These are phyloP conservation scores for Suillus occidentalis DNA, from an alignment of 768 basidiomycete genomes.

Conservation along the genomic window DNA sequence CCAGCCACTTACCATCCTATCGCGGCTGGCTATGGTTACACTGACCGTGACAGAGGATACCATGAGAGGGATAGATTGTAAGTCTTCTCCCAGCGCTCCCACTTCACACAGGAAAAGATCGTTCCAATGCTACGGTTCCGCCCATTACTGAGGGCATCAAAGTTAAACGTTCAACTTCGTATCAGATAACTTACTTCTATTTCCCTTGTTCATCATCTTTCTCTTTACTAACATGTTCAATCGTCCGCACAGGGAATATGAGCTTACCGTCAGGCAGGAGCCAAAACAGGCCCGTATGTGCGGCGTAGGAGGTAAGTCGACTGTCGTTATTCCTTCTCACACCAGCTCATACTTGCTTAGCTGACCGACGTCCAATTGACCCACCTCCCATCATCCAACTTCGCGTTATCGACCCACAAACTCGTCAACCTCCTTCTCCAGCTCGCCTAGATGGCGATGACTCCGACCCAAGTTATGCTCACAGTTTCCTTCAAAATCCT, in stretches of 20 bases:
- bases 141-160: slow-evolving; percentile 3
- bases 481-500: slow-evolving; percentile 81
- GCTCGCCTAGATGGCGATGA: slow-evolving; percentile 33
- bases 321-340: slow-evolving; percentile 6
- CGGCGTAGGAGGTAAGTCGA: slow-evolving; percentile 77
- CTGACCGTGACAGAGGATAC: slow-evolving; percentile 26
- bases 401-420: slow-evolving; percentile 71
- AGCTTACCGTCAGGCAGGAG: slow-evolving; percentile 84
- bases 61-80: slow-evolving; percentile 40
- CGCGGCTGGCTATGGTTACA: background rate
- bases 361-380: slow-evolving; percentile 95
- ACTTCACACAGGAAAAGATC: slow-evolving; percentile 15
- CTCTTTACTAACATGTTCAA: slow-evolving; percentile 2
- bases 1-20: background rate
- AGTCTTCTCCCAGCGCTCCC: slow-evolving; percentile 20
- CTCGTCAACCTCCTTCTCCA: slow-evolving; percentile 31
- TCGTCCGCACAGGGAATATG: slow-evolving; percentile 64
- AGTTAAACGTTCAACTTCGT: slow-evolving; percentile 3
- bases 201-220: background rate
- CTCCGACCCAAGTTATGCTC: slow-evolving; percentile 43
- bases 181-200: slow-evolving; percentile 16
- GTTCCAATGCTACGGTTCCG: slow-evolving; percentile 16
- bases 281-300: slow-evolving; percentile 93
- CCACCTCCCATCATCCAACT: slow-evolving; percentile 97
- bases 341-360: slow-evolving; percentile 37